Base-by-base conservation (phyloP, 768 basidiomycete genomes). In the Cyclocybe cylindracea region DNA sequence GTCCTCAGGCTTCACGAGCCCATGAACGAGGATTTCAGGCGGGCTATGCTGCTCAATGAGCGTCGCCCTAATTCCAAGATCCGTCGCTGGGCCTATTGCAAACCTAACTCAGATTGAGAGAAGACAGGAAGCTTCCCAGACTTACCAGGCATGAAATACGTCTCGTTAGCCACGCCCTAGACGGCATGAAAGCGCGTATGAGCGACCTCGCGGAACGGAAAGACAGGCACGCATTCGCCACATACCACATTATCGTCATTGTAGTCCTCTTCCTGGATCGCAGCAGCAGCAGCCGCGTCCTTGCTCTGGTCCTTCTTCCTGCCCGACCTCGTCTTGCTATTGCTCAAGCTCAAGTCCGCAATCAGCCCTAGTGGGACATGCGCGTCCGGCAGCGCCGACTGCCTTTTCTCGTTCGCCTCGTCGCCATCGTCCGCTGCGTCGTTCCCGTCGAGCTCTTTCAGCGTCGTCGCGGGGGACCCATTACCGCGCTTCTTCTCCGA, bases 21-120 rank as follows among this genome's bases (percentile, higher is more conserved):
- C 88, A 58, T 91, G 90, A 2, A 90, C 80, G 38, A 93, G 63
- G 50, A 94, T 91, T 59, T 91, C 90, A 0, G 91, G 91, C 1
- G 89, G 86, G 57, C 81, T 87, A 56, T 89, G 86, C 51, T 81
- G 84, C 60, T 91, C 89, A 41, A 91, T 90, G 61, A 91, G 66
- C 24, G 78, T 75, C 49, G 86, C 86, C 7, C 90, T 80, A 45
- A 87, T 83, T 13, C 70, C 77, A 39, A 91, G 79, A 62, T 91
- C 80, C 44, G 81, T 85, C 0, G 89, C 85, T 14, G 89, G 89
- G 7, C 87, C 86, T 86, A 50, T 55, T 29, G 9, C 49, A 49
- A 41, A 48, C 39, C 39, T 46, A 36, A 48, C 38, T 51, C 13
- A 51, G 41, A 43, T 35, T 32, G 32, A 39, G 32, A 38, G 14